Percentiles rank a stretch among this genome's conserved stretches.
Evolutionary conservation across 306 rosid genomes (phyloP).

Genomic region (Prunus armeniaca): DNA sequence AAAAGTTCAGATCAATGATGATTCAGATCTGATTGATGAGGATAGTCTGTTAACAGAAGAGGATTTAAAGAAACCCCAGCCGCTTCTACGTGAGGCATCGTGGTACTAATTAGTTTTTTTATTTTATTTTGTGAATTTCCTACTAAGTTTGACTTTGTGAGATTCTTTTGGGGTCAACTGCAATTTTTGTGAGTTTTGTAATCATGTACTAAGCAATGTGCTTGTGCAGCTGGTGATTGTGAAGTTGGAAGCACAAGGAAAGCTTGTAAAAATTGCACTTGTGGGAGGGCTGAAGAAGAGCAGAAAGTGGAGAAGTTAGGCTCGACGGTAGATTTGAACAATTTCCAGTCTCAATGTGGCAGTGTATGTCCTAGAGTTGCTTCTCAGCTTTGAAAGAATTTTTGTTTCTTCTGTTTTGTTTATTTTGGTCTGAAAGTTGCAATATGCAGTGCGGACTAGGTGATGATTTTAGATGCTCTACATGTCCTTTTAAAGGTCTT

Average conservation of each 20-base stretch:
- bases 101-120: neutral
- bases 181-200: neutral
- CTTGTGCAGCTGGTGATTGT: slow-evolving; percentile 65
- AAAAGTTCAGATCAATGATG: slow-evolving; percentile 63
- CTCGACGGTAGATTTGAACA: slow-evolving; percentile 63
- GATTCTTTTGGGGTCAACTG: neutral
- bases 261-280: slow-evolving; percentile 93
- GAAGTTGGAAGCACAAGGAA: slow-evolving; percentile 81
- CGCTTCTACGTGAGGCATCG: slow-evolving; percentile 43
- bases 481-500: slow-evolving; percentile 97
- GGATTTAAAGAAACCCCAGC: slow-evolving; percentile 75
- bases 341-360: slow-evolving; percentile 94
- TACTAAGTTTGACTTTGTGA: neutral
- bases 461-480: slow-evolving; percentile 89
- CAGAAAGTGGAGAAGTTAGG: slow-evolving; percentile 73
- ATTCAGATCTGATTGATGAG: slow-evolving; percentile 86
- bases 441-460: slow-evolving; percentile 88
- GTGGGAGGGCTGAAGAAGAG: slow-evolving; percentile 95
- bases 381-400: neutral
- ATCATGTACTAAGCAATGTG: slow-evolving; percentile 1
- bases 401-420: neutral
- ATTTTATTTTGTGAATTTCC: no score
- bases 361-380: slow-evolving; percentile 43
- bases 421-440: slow-evolving; percentile 33
- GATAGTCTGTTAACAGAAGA: slow-evolving; percentile 86